These are phyloP conservation scores for Ballota nigra DNA, from an alignment of 257 asterid genomes.

Conservation along the genomic window DNA sequence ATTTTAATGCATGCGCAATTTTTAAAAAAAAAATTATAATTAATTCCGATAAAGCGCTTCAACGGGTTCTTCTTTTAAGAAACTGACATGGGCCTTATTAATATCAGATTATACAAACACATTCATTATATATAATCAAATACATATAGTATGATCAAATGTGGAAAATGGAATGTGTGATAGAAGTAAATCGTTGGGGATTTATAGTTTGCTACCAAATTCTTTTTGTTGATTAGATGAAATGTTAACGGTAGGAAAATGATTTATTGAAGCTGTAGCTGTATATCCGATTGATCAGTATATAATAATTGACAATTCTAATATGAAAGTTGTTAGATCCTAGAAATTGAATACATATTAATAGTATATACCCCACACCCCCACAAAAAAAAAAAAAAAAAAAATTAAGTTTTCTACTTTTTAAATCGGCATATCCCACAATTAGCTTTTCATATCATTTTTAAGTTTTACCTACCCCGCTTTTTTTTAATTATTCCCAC, in stretches of 20 bases:
- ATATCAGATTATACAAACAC: background rate
- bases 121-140: background rate
- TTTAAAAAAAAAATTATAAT: constrained; percentile 4
- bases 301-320: no score
- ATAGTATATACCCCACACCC: no score
- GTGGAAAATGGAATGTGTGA: background rate
- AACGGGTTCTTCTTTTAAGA: constrained; percentile 31
- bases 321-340: no score
- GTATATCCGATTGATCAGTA: no score
- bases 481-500: no score
- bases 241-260: no score
- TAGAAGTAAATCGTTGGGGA: background rate
- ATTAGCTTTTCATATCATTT: no score
- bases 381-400: no score
- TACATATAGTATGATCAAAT: background rate
- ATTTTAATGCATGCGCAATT: constrained; percentile 42
- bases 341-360: no score
- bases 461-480: no score
- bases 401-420: no score
- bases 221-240: background rate
- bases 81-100: constrained; percentile 11
- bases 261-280: background rate
- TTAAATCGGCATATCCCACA: no score
- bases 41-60: background rate
- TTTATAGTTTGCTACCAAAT: background rate